These are phyloP conservation scores for Solanum piurae DNA, from an alignment of 257 asterid genomes.

Conservation along the genomic window DNA sequence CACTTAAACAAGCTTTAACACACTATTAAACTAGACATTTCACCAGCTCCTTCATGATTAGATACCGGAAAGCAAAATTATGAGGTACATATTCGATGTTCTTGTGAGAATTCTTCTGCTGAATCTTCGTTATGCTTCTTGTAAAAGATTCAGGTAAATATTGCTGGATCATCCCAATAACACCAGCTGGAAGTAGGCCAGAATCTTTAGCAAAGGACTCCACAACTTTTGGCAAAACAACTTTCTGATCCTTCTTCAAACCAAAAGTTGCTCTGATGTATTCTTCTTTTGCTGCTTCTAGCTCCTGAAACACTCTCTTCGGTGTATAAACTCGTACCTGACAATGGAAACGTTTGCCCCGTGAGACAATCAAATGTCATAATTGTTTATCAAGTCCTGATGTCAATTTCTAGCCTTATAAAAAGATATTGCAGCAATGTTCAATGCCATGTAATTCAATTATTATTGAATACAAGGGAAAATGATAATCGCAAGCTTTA, in stretches of 20 bases:
- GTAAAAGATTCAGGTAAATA: slow-evolving; percentile 56
- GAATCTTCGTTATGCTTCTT: slow-evolving; percentile 51
- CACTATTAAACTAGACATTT: slow-evolving; percentile 24
- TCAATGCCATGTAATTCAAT: neutral
- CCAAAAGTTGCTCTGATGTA: slow-evolving; percentile 89
- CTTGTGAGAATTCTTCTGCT: slow-evolving; percentile 44
- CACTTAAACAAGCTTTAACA: neutral
- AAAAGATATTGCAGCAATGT: neutral
- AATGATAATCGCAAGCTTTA: neutral
- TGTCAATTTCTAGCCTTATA: neutral
- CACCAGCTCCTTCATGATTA: slow-evolving; percentile 58
- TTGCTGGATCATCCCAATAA: slow-evolving; percentile 58
- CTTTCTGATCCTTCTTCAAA: slow-evolving; percentile 53
- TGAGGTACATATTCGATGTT: slow-evolving; percentile 81
- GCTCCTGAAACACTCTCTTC: slow-evolving; percentile 55
- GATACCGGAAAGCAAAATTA: slow-evolving; percentile 60
- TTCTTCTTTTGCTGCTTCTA: slow-evolving; percentile 87
- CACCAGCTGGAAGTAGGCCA: slow-evolving; percentile 38
- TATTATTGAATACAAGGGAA: neutral
- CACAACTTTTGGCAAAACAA: slow-evolving; percentile 58
- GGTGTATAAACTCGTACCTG: slow-evolving; percentile 82
- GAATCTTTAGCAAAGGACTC: slow-evolving; percentile 73
- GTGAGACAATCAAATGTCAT: neutral
- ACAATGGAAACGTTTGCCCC: neutral
- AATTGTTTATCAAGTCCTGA: neutral